Base-by-base conservation (phyloP, 2,329 filamentous ascomycete species). In the Fusarium napiforme region DNA sequence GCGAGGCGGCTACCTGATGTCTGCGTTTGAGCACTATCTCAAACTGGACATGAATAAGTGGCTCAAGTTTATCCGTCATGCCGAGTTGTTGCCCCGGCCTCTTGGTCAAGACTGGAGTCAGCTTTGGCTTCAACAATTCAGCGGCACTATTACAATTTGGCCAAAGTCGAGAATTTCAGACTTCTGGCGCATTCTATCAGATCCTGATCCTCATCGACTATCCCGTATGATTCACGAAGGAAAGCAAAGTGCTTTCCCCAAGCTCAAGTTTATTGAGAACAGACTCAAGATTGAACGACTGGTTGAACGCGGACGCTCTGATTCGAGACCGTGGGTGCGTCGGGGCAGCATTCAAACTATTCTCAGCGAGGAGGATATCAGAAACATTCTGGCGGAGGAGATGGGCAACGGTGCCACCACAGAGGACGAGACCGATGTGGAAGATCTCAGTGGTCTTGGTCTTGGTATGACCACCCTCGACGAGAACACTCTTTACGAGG, bases 21-120 rank as follows among this genome's bases (percentile, higher is more conserved):
- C 93, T 11, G 96, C 96, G 0, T 90, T 93, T 10, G 96, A 99
- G 82, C 95, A 98, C 81, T 97, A 96, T 80, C 90, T 99, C 80
- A 98, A 98, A 82, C 90, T 99, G 30, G 96, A 99, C 81, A 88
- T 99, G 76, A 97, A 93, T 78, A 99, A 99, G 85, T 99, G 96
- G 95, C 90, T 99, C 43, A 96, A 96, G 80, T 96, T 99, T 26
- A 88, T 98, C 46, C 92, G 95, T 4, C 95, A 98, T 79, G 88
- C 98, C 0, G 96, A 99, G 82, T 87, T 99, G 8, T 89, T 99
- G 0, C 96, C 96, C 1, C 91, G 96, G 1, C 95, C 94, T 0
- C 83, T 98, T 28, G 96, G 95, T 6, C 96, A 98, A 82, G 96
- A 99, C 81, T 99, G 96, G 96, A 95, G 92, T 66, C 93, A 97